Evolutionary conservation across 2,329 filamentous ascomycete species (phyloP).

Genomic region (Cucurbitaria berberidis): DNA sequence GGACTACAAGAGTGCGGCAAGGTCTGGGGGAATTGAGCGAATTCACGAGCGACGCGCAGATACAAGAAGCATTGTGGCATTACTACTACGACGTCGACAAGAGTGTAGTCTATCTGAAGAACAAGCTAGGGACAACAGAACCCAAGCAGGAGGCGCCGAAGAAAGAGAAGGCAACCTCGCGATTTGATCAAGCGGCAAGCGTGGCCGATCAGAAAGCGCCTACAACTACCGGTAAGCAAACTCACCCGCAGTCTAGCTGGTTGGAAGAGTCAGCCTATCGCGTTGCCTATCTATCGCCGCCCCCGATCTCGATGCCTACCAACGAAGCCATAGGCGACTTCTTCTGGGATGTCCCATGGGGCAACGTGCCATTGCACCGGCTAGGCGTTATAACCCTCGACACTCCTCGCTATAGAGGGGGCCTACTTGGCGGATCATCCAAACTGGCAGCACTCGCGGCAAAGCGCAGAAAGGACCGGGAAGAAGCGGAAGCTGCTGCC

Average conservation of each 20-base stretch:
- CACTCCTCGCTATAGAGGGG: constrained; percentile 64
- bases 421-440: constrained; percentile 80
- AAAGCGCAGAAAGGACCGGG: constrained; percentile 81
- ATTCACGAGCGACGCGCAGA: constrained; percentile 69
- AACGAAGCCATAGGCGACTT: constrained; percentile 59
- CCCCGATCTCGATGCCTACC: constrained; percentile 31
- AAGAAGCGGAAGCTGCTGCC: constrained; percentile 59
- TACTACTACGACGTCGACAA: constrained; percentile 95
- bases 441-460: constrained; percentile 91
- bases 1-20: constrained; percentile 69
- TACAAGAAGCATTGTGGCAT: constrained; percentile 91
- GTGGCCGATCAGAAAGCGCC: constrained; percentile 48
- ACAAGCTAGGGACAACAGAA: constrained; percentile 50
- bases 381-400: constrained; percentile 68
- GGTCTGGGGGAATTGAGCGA: constrained; percentile 67
- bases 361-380: constrained; percentile 71
- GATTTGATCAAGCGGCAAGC: constrained; percentile 55
- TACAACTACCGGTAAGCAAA: constrained; percentile 56
- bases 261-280: constrained; percentile 19
- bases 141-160: constrained; percentile 40
- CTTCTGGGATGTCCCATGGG: constrained; percentile 87
- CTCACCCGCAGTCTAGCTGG: constrained; percentile 18
- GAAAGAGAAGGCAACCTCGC: constrained; percentile 47
- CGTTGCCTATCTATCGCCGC: constrained; percentile 39
- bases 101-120: constrained; percentile 78